Conservation (phyloP, 1,284 basidiomycete genomes). For the Cystobasidium pallidum region DNA sequence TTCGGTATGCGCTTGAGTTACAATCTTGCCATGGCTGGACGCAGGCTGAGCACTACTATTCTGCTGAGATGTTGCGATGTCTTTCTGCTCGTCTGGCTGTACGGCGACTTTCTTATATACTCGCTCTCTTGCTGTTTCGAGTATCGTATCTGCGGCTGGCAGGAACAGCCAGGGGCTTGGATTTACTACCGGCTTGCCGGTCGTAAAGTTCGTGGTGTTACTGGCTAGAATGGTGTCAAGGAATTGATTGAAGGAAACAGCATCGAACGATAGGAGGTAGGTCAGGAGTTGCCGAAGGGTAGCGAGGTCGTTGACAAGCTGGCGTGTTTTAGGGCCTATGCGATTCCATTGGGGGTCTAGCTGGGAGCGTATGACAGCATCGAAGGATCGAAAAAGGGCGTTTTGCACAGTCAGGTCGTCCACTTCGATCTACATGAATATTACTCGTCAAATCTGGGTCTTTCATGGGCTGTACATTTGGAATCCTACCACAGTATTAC, state of each 20-base stretch:
- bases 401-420: conserved; percentile 93
- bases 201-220: conserved; percentile 60
- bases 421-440: conserved; percentile 72
- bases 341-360: conserved; percentile 96
- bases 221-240: conserved; percentile 86
- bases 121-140: conserved; percentile 76
- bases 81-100: conserved; percentile 53
- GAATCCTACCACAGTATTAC: conserved; percentile 63
- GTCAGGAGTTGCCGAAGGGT: conserved; percentile 83
- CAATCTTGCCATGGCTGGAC: background rate
- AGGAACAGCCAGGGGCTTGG: conserved; percentile 84
- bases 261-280: conserved; percentile 87
- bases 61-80: background rate
- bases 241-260: conserved; percentile 86
- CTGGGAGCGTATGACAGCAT: conserved; percentile 82
- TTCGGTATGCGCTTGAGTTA: conserved; percentile 54
- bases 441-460: background rate
- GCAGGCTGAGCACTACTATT: background rate
- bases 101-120: conserved; percentile 67
- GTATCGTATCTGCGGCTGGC: conserved; percentile 85
- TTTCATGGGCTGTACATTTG: too few species aligned
- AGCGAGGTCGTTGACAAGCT: conserved; percentile 84
- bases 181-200: conserved; percentile 59
- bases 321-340: conserved; percentile 87
- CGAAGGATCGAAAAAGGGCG: conserved; percentile 92